A percentile compares a stretch with the other conserved stretches of the same genome.
These are phyloP conservation scores for Quercus cerris DNA, from an alignment of 306 rosid genomes.

Conservation along the genomic window DNA sequence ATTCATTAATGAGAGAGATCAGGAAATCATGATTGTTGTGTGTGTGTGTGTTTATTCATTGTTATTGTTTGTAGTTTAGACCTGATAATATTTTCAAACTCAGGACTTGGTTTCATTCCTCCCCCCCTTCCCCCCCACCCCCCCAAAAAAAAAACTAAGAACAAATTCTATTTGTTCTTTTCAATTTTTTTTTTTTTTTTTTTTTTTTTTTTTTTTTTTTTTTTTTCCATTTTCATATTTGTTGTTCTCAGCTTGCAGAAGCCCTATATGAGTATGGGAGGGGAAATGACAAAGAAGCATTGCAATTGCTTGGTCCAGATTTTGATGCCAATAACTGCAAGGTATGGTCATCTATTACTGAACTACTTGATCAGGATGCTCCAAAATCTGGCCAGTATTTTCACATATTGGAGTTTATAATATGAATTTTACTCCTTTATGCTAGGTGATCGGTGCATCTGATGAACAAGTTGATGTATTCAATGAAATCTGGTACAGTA, in stretches of 20 bases:
- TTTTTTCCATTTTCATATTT: constrained; percentile 8
- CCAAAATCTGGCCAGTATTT: background rate
- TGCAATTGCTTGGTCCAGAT: constrained; percentile 67
- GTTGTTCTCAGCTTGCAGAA: constrained; percentile 73
- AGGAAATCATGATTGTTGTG: background rate
- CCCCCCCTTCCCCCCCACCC: no score
- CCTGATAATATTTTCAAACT: background rate
- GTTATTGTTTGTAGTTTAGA: background rate
- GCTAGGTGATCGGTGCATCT: constrained; percentile 79
- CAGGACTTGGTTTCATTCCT: background rate
- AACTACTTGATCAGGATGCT: background rate
- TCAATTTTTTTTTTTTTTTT: background rate
- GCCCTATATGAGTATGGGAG: constrained; percentile 74
- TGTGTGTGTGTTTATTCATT: background rate
- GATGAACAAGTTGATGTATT: constrained; percentile 87
- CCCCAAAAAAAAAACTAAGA: background rate
- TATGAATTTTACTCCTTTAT: background rate
- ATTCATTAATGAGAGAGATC: background rate
- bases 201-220: background rate
- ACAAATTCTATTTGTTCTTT: background rate
- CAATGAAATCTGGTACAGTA: constrained; percentile 74
- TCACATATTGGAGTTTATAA: background rate
- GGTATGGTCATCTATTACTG: constrained; percentile 37
- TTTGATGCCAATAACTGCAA: constrained; percentile 66
- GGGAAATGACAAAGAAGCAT: constrained; percentile 48